Percentiles rank a stretch among this genome's conserved stretches.
phyloP scores from a whole-genome alignment of 805 yeast genomes.

The Osmozyma mogii region DNA sequence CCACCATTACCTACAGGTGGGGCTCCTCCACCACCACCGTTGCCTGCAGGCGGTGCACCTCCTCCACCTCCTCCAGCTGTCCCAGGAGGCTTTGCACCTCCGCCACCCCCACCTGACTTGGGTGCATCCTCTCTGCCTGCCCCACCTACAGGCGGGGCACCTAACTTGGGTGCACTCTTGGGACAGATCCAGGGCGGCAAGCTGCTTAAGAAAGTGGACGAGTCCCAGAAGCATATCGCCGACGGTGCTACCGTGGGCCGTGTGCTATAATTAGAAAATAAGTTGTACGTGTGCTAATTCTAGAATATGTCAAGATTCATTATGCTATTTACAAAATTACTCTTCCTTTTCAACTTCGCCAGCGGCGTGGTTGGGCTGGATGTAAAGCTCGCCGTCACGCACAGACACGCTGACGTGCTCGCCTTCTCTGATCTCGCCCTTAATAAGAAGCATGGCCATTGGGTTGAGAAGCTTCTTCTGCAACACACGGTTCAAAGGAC shows the following conservation, averaged over 20 bases:
- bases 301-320: neutral
- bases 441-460: constrained; percentile 69
- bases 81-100: constrained; percentile 18
- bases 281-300: constrained; percentile 1
- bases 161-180: constrained; percentile 41
- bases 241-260: constrained; percentile 43
- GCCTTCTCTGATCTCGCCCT: constrained; percentile 55
- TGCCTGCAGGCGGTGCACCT: constrained; percentile 20
- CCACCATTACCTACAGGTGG: constrained; percentile 4
- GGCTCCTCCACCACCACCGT: constrained; percentile 9
- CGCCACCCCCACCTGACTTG: constrained; percentile 3
- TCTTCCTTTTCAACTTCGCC: neutral
- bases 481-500: constrained; percentile 87
- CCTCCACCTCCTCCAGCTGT: constrained; percentile 22
- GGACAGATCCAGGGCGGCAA: constrained; percentile 53
- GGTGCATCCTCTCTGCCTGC: constrained; percentile 10
- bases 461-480: constrained; percentile 84
- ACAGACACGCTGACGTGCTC: constrained; percentile 25
- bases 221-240: constrained; percentile 37
- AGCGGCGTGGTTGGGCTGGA: constrained; percentile 27
- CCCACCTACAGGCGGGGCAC: constrained; percentile 11
- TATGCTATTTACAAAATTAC: constrained; percentile 1
- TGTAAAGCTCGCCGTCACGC: constrained; percentile 17
- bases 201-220: constrained; percentile 43
- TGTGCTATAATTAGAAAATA: constrained; percentile 25